Percentiles rank a stretch among this genome's conserved stretches.
phyloP scores from a whole-genome alignment of 768 basidiomycete species.

The Lyophyllum atratum region DNA sequence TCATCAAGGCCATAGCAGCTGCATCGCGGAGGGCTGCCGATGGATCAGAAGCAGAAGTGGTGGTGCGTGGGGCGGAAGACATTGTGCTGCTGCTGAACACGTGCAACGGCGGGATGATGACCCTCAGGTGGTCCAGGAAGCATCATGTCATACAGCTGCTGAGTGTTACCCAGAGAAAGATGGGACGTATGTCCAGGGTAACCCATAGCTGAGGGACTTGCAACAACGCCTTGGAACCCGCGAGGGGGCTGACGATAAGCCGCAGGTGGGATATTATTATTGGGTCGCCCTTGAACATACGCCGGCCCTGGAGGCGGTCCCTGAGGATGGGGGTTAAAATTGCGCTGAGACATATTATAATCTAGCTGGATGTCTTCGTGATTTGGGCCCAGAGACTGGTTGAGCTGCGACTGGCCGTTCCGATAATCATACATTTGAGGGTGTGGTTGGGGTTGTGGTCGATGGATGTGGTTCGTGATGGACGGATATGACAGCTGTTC shows the following conservation, averaged over 20 bases:
- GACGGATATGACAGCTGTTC: conserved; percentile 69
- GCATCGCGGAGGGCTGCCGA: conserved; percentile 73
- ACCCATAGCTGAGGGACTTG: conserved; percentile 53
- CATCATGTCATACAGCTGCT: conserved; percentile 84
- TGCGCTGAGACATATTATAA: conserved; percentile 59
- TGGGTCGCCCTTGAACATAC: conserved; percentile 54
- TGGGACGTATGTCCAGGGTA: conserved; percentile 64
- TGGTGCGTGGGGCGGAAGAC: conserved; percentile 76
- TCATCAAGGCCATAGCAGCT: conserved; percentile 64
- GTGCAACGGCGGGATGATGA: conserved; percentile 66
- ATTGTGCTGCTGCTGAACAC: conserved; percentile 79
- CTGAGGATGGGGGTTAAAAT: conserved; percentile 48
- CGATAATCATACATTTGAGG: conserved; percentile 56
- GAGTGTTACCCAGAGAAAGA: conserved; percentile 71
- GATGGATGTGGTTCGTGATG: conserved; percentile 56
- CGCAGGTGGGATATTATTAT: conserved; percentile 45
- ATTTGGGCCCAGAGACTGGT: conserved; percentile 26
- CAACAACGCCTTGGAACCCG: conserved; percentile 51
- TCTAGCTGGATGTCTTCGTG: conserved; percentile 55
- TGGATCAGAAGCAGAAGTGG: conserved; percentile 82
- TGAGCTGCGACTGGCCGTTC: conserved; percentile 35
- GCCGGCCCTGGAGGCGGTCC: conserved; percentile 41
- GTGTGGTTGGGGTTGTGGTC: conserved; percentile 47
- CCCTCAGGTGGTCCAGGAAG: conserved; percentile 54
- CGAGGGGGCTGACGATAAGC: conserved; percentile 68